Evolutionary conservation across 768 basidiomycete species (phyloP).

Genomic region (Xerocomellus dryophilus): DNA sequence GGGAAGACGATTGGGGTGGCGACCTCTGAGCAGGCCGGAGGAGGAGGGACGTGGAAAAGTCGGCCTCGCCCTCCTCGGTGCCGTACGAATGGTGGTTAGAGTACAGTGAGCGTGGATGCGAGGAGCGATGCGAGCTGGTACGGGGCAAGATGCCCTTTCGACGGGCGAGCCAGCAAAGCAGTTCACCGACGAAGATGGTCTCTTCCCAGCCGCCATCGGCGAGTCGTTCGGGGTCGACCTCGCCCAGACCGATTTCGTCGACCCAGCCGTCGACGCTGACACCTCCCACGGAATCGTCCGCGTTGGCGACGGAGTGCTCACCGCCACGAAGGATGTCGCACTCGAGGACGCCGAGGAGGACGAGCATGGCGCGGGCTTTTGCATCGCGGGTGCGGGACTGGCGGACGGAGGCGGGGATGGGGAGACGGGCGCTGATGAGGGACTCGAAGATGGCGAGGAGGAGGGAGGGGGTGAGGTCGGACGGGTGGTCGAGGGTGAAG

Average conservation of each 20-base stretch:
- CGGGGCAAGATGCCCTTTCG: slow-evolving; percentile 36
- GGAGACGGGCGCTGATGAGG: slow-evolving; percentile 53
- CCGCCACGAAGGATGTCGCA: slow-evolving; percentile 57
- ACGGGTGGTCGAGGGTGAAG: slow-evolving; percentile 45
- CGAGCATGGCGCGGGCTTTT: slow-evolving; percentile 65
- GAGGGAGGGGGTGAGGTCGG: slow-evolving; percentile 68
- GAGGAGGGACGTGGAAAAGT: slow-evolving; percentile 27
- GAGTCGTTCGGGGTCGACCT: slow-evolving; percentile 61
- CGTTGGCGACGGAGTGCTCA: slow-evolving; percentile 23
- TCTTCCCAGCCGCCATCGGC: slow-evolving; percentile 67
- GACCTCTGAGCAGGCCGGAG: slow-evolving; percentile 19
- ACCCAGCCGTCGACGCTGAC: slow-evolving; percentile 32
- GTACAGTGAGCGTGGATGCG: slow-evolving; percentile 17
- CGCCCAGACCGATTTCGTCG: slow-evolving; percentile 59
- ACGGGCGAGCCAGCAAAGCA: slow-evolving; percentile 68
- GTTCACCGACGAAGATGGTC: slow-evolving; percentile 58
- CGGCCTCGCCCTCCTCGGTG: slow-evolving; percentile 16
- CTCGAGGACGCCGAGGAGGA: slow-evolving; percentile 73
- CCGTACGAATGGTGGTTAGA: slow-evolving; percentile 19
- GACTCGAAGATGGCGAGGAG: slow-evolving; percentile 69
- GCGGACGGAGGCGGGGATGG: slow-evolving; percentile 37
- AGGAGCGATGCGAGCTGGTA: neutral
- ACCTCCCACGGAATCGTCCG: slow-evolving; percentile 25
- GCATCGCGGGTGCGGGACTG: slow-evolving; percentile 35
- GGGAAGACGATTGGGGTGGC: neutral